Base-by-base conservation (phyloP, 73 alveolate species). In the Paramecium primaurelia region DNA sequence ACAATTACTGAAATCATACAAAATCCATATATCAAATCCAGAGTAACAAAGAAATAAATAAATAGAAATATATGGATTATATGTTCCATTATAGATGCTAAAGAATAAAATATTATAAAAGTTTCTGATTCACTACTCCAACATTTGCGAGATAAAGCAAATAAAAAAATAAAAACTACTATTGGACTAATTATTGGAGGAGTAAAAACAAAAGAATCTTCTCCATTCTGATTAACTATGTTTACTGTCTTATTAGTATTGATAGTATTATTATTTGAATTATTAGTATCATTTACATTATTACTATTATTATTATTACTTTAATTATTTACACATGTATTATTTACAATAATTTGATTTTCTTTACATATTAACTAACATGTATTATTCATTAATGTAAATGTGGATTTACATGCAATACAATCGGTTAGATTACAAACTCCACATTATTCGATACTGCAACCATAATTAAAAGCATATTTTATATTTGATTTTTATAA, bases 151-250 rank as follows among this genome's bases (percentile, higher is more conserved):
- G 58, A 45, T 9, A 80, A 44, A 36, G 64, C 14, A 80, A 80
- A 40, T 44, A 75, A 26, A 7, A 8, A 32, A 4, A 80, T 45
- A 2, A 80, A 6, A 3, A 80, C 9, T 20, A 80, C 34, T 1
- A 80, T 32, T 18, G 91, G 91, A 16, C 75, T 38, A 6, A 80
- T 80, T 3, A 80, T 44, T 18, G 91, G 91, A 44, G 91, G 91
- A 44, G 77, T 80, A 44, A 80, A 80, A 22, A 26, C 40, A 75
- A 75, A 75, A 8, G 60, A 14, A 20, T 14, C 49, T 6, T 26
- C 85, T 18, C 7, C 28, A 25, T 26, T 25, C 5, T 68, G 22
- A 36, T 0, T 68, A 6, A 1, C 26, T 36, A 32, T 68, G 16
- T 34, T 12, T 3, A 26, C 25, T 25, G 22, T 68, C 4, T 60